Percentiles rank a stretch among this genome's conserved stretches.
These are phyloP conservation scores for Brassica cretica DNA, from an alignment of 345 rosid genomes.

Conservation along the genomic window DNA sequence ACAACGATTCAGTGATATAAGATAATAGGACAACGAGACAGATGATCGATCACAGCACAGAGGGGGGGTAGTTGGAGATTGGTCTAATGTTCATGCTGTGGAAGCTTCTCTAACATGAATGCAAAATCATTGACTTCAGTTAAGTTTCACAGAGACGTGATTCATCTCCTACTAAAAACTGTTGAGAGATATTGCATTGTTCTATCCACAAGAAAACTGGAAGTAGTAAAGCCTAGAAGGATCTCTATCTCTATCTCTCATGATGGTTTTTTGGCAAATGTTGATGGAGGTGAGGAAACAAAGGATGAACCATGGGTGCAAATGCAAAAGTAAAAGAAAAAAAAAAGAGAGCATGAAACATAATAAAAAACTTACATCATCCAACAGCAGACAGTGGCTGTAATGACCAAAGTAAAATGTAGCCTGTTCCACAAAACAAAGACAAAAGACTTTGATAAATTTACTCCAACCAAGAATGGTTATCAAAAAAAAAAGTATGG, in stretches of 20 bases:
- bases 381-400: slow-evolving; percentile 94
- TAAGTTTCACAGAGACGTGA: neutral
- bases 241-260: neutral
- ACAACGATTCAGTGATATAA: slow-evolving; percentile 6
- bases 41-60: neutral
- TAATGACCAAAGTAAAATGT: slow-evolving; percentile 81
- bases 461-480: neutral
- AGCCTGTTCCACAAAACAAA: slow-evolving; percentile 51
- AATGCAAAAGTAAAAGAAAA: neutral
- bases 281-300: neutral
- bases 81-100: neutral
- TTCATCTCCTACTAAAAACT: neutral
- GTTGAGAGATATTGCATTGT: neutral
- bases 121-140: neutral
- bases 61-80: neutral
- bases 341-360: neutral
- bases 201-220: neutral
- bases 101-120: neutral
- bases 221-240: slow-evolving; percentile 8
- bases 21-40: neutral
- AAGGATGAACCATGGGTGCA: slow-evolving; percentile 5
- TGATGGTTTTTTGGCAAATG: neutral
- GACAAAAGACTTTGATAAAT: neutral
- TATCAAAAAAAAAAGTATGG: neutral
- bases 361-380: slow-evolving; percentile 70